Percentiles rank a stretch among this genome's conserved stretches.
These are phyloP conservation scores for Fusarium metavorans DNA, from an alignment of 2,329 filamentous ascomycete genomes.

Conservation along the genomic window DNA sequence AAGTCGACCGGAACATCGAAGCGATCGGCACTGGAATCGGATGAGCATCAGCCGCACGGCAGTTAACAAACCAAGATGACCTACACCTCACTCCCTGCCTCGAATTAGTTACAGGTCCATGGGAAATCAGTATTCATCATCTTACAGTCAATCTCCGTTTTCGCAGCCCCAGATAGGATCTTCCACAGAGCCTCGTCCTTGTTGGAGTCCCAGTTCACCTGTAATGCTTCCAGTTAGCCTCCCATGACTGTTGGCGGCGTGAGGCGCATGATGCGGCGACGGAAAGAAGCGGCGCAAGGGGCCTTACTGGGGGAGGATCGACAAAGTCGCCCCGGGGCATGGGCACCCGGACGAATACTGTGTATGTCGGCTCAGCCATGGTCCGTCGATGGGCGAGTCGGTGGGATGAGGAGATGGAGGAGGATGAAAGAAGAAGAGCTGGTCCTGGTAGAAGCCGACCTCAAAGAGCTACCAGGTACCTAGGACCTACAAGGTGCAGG, in stretches of 20 bases:
- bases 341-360: conserved; percentile 89
- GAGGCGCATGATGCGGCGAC: conserved; percentile 30
- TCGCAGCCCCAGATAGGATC: conserved; percentile 83
- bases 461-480: conserved; percentile 9
- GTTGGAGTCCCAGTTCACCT: conserved; percentile 88
- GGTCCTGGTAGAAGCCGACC: conserved; percentile 22
- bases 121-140: conserved; percentile 11
- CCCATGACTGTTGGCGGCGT: conserved; percentile 18
- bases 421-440: conserved; percentile 33
- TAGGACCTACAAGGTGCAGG: conserved; percentile 28
- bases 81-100: conserved; percentile 81
- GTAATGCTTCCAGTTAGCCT: conserved; percentile 39
- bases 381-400: conserved; percentile 34
- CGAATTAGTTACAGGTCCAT: conserved; percentile 32
- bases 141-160: conserved; percentile 89
- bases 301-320: conserved; percentile 84
- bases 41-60: conserved; percentile 37
- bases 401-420: conserved; percentile 27
- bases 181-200: conserved; percentile 95
- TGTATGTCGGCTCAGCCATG: conserved; percentile 70
- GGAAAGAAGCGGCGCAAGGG: conserved; percentile 6
- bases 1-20: conserved; percentile 92
- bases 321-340: conserved; percentile 89
- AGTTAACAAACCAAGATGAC: conserved; percentile 46
- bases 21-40: conserved; percentile 68